Evolutionary conservation across 352 stramenopile species (phyloP).

Genomic region (Globisporangium apiculatum): DNA sequence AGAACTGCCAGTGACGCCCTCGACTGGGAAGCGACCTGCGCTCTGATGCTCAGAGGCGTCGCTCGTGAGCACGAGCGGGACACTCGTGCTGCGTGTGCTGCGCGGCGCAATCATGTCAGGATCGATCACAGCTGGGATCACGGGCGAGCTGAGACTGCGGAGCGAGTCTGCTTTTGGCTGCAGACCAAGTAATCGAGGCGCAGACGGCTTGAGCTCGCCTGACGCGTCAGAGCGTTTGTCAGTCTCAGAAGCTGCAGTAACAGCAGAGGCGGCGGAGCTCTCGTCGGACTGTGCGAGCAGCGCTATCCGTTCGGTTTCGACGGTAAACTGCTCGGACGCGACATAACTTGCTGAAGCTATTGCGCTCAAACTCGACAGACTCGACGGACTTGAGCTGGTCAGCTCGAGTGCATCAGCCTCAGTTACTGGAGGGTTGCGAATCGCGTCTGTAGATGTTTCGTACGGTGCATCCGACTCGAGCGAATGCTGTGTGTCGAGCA

Average conservation of each 20-base stretch:
- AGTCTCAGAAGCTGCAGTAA: no score
- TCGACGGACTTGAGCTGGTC: not conserved
- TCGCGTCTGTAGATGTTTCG: no score
- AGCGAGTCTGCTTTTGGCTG: slow-evolving; percentile 1
- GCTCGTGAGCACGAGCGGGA: slow-evolving; percentile 13
- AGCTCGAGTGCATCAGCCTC: no score
- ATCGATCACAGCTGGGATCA: slow-evolving; percentile 1
- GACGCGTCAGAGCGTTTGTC: no score
- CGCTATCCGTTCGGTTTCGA: not conserved
- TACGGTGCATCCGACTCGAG: no score
- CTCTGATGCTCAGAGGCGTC: slow-evolving; percentile 1
- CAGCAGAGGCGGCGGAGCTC: no score
- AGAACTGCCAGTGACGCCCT: not conserved
- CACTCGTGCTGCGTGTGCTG: slow-evolving; percentile 17
- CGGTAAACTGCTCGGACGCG: not conserved
- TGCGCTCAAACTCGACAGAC: no score
- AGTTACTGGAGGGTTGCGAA: no score
- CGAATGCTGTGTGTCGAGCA: no score
- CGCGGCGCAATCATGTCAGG: not conserved
- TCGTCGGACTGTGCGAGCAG: no score
- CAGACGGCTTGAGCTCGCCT: no score
- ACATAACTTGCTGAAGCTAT: no score
- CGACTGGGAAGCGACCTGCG: slow-evolving; percentile 6
- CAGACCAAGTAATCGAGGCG: not conserved
- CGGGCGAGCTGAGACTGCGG: slow-evolving; percentile 23